Evolutionary conservation across 202 grass and related monocot genomes (phyloP).

Genomic region (Zizania palustris): DNA sequence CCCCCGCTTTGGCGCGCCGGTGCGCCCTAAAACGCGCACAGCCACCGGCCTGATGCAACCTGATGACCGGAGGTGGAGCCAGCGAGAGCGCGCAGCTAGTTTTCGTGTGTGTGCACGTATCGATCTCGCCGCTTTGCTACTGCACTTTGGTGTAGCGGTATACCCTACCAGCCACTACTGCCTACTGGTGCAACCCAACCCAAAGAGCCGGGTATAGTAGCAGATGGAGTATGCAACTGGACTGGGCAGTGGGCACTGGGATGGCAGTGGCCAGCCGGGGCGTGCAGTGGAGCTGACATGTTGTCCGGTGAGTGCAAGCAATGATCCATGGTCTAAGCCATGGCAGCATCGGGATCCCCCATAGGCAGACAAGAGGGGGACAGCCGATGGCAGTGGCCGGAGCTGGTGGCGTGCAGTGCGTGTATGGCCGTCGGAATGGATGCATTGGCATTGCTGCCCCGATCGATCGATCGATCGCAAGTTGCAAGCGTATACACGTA

Average conservation of each 20-base stretch:
- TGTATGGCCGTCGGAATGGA: slow-evolving; percentile 21
- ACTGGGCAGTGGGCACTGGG: too few relatives aligned
- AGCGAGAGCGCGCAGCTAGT: neutral
- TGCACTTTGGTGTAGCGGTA: slow-evolving; percentile 3
- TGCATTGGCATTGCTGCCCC: slow-evolving; percentile 42
- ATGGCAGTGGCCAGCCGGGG: slow-evolving; percentile 31
- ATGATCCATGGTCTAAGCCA: slow-evolving; percentile 48
- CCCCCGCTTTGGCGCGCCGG: slow-evolving; percentile 39
- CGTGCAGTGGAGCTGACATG: slow-evolving; percentile 59
- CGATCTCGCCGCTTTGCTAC: slow-evolving; percentile 13
- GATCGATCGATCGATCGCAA: neutral
- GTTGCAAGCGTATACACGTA: neutral
- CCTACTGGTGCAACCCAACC: neutral
- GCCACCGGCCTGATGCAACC: slow-evolving; percentile 47
- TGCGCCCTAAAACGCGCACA: slow-evolving; percentile 51
- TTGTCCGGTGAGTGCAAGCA: slow-evolving; percentile 62
- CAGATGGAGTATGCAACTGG: neutral
- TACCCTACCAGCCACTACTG: slow-evolving; percentile 48
- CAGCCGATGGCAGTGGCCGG: slow-evolving; percentile 45
- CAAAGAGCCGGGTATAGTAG: slow-evolving; percentile 19
- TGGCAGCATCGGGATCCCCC: slow-evolving; percentile 53
- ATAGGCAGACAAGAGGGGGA: slow-evolving; percentile 58
- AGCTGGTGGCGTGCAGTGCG: neutral
- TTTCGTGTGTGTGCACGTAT: neutral
- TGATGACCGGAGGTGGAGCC: slow-evolving; percentile 53